Evolutionary conservation across 2,329 filamentous ascomycete species (phyloP).

Genomic region (Helotiales sp.): DNA sequence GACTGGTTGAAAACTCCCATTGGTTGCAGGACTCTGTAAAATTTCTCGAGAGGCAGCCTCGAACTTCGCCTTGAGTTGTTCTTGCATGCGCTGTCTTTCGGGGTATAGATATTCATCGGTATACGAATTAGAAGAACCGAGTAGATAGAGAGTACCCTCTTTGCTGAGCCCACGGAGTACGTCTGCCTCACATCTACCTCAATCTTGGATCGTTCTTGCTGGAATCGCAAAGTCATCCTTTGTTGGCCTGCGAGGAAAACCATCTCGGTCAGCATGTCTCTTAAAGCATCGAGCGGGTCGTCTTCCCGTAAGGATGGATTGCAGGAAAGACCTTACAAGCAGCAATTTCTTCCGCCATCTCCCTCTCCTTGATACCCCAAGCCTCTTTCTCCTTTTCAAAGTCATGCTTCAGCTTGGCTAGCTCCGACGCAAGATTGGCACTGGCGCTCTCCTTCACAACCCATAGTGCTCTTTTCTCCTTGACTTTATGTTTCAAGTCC

Average conservation of each 20-base stretch:
- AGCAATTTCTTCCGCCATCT: neutral
- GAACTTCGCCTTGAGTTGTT: neutral
- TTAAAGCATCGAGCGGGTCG: neutral
- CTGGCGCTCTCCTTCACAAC: no score
- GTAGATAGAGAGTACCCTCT: neutral
- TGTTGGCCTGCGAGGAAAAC: neutral
- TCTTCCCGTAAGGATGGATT: neutral
- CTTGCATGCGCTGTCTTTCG: no score
- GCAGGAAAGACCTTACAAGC: neutral
- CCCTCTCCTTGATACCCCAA: neutral
- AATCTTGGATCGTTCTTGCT: neutral
- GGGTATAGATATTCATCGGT: no score
- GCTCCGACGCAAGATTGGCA: no score
- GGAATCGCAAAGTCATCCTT: neutral
- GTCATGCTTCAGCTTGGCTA: no score
- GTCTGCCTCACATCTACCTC: neutral
- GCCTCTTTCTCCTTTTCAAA: no score
- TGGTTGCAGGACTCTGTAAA: neutral
- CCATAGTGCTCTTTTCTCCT: no score
- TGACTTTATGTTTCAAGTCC: neutral
- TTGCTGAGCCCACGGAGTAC: neutral
- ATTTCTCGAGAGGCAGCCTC: neutral
- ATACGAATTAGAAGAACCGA: no score
- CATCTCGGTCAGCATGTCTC: neutral
- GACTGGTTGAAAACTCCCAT: neutral